Base-by-base conservation (phyloP, 345 rosid genomes). In the Ceriops decandra region DNA sequence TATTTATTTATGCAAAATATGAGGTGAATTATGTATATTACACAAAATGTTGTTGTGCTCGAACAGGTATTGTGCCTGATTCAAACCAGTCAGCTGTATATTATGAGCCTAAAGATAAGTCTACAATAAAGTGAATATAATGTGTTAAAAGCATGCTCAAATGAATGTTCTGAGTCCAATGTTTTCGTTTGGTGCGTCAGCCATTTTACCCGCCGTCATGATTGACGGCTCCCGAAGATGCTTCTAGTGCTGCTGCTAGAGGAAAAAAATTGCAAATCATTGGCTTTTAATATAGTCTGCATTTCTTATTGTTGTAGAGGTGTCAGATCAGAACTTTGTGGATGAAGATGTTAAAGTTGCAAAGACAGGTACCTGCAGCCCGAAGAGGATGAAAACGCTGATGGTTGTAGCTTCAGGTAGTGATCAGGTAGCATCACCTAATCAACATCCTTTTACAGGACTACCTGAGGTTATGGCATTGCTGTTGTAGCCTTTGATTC, bases 271-370 rank as follows among this genome's bases (percentile, higher is more conserved):
- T 35, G 7, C 2, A 19, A 27, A n/a, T 9, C 2, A 16, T 51
- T 10, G 19, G 56, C n/a, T 11, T 4, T 38, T 16, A 67, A 42
- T 58, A 59, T 16, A 52, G 17, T 7, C 24, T 24, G 19, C 17
- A 21, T 33, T 20, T 65, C 77, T 71, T 69, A 35, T 71, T 62
- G 26, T 74, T 81, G 78, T 77, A 89, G 98, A 93, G 81, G 84
- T 82, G 67, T 85, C 96, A 0, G 97, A 85, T 76, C 98, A 93
- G 83, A 93, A 93, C 81, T 93, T 93, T 71, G 83, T 75, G 7
- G 88, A 88, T 38, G 91, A 87, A 72, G 87, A 76, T 57, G 62
- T 70, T 15, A 64, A 79, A 79, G 76, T 62, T 16, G 81, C 69
- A 74, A 79, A 74, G 46, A 36, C 46, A 57, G 71, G 70, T 69